These are phyloP conservation scores for Alternaria metachromatica DNA, from an alignment of 2,329 filamentous ascomycete species.

Conservation along the genomic window DNA sequence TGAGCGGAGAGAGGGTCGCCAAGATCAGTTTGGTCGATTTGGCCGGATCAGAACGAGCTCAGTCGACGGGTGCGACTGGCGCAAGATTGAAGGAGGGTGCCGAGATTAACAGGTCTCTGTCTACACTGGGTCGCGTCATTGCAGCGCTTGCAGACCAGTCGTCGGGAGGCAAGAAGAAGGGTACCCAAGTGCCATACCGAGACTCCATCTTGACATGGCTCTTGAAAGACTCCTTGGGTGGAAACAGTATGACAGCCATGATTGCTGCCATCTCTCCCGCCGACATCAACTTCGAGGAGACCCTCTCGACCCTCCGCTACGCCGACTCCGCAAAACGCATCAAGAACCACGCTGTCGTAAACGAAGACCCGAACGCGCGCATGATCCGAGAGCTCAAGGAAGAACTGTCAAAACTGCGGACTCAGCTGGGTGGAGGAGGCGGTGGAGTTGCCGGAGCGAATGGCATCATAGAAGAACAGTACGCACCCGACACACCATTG, in stretches of 20 bases:
- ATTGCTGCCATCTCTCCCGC: conserved; percentile 98
- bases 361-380: conserved; percentile 97
- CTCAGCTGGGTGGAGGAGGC: conserved; percentile 70
- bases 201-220: conserved; percentile 97
- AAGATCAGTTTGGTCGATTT: conserved; percentile 98
- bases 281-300: conserved; percentile 99
- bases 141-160: conserved; percentile 92
- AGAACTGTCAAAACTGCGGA: conserved; percentile 82
- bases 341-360: conserved; percentile 99
- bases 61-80: conserved; percentile 94
- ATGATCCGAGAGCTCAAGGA: conserved; percentile 99
- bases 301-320: conserved; percentile 91
- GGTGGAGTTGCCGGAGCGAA: conserved; percentile 40
- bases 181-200: conserved; percentile 86
- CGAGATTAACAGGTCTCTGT: conserved; percentile 96
- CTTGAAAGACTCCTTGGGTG: conserved; percentile 93
- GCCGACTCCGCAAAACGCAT: conserved; percentile 98
- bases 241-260: conserved; percentile 99
- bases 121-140: conserved; percentile 96
- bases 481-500: conserved; percentile 87
- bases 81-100: conserved; percentile 96
- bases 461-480: conserved; percentile 72
- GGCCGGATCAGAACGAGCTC: conserved; percentile 95
- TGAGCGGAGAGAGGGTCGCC: conserved; percentile 97
- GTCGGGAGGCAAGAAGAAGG: conserved; percentile 73